A percentile compares a stretch with the other conserved stretches of the same genome.
Evolutionary conservation across 306 rosid species (phyloP).

Genomic region (Quercus alba): DNA sequence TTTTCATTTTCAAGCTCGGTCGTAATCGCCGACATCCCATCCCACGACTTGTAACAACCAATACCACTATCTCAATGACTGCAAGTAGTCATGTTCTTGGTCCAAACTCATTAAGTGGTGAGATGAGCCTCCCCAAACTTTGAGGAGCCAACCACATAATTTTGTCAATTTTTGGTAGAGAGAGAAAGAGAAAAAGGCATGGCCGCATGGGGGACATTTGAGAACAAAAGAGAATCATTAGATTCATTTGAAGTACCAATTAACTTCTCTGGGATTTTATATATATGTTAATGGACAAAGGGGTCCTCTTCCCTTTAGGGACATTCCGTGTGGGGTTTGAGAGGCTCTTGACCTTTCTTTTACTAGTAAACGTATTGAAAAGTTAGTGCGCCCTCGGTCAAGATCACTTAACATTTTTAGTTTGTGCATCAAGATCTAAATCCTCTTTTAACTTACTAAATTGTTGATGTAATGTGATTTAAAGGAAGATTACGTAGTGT

Average conservation of each 20-base stretch:
- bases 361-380: conserved; percentile 11
- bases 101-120: conserved; percentile 21
- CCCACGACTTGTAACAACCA: neutral
- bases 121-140: conserved; percentile 39
- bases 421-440: conserved; percentile 28
- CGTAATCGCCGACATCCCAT: neutral
- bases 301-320: conserved; percentile 2
- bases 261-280: neutral
- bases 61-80: neutral
- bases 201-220: neutral
- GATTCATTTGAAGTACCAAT: conserved; percentile 27
- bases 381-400: conserved; percentile 38
- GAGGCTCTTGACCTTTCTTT: conserved; percentile 43
- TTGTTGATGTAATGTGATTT: neutral
- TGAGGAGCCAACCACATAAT: conserved; percentile 53
- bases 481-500: neutral
- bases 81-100: conserved; percentile 13
- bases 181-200: neutral
- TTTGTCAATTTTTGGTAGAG: neutral
- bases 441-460: conserved; percentile 12
- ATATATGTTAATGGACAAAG: neutral
- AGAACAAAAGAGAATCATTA: conserved; percentile 9
- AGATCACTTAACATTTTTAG: conserved; percentile 25
- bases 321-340: conserved; percentile 48
- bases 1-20: neutral